phyloP scores from a whole-genome alignment of 148 eudicot genomes.

The Nyssa sinensis region DNA sequence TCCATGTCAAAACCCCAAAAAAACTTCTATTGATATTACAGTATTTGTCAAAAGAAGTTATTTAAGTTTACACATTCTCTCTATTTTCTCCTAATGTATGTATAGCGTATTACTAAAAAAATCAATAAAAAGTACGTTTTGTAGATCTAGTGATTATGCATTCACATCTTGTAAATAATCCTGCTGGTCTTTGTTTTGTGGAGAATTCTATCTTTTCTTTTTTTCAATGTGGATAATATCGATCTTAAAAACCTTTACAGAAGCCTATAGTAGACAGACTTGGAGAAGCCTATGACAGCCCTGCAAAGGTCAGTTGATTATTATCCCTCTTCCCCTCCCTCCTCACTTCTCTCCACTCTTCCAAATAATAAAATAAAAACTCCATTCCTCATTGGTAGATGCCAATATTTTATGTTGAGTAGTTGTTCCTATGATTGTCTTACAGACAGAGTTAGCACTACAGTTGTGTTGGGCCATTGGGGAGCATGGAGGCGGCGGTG shows the following conservation, averaged over 20 bases:
- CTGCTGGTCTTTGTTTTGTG: not conserved
- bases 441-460: slow-evolving; percentile 90
- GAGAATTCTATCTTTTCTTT: slow-evolving; percentile 9
- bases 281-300: slow-evolving; percentile 95
- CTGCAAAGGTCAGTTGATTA: slow-evolving; percentile 63
- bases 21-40: not conserved
- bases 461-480: slow-evolving; percentile 99
- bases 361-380: not conserved
- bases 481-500: slow-evolving; percentile 98
- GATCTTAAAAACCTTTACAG: slow-evolving; percentile 43
- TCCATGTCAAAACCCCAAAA: not conserved
- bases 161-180: not conserved
- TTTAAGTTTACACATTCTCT: not conserved
- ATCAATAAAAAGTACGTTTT: not conserved
- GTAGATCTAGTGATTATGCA: not conserved
- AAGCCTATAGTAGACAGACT: slow-evolving; percentile 93
- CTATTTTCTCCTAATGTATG: not conserved
- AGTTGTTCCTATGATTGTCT: slow-evolving; percentile 9
- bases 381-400: slow-evolving; percentile 1
- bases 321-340: not conserved
- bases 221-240: not conserved
- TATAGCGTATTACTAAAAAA: not conserved
- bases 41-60: not conserved
- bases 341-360: not conserved
- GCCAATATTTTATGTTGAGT: not conserved